A percentile compares a stretch with the other conserved stretches of the same genome.
These are phyloP conservation scores for Babesia ovis DNA, from an alignment of 169 alveolate genomes.

Conservation along the genomic window DNA sequence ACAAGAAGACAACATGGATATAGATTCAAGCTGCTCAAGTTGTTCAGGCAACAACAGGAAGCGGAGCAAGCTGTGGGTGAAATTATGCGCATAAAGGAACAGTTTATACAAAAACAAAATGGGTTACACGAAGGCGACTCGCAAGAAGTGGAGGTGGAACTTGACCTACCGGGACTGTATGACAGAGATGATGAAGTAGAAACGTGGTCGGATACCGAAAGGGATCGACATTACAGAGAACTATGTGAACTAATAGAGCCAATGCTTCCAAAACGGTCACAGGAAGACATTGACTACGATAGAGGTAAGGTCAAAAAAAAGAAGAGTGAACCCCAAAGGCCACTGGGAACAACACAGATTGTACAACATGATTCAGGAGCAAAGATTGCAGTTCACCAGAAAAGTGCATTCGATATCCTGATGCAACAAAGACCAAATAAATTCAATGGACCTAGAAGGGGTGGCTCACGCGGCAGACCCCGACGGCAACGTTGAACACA, in stretches of 20 bases:
- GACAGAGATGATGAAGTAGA: constrained; percentile 4
- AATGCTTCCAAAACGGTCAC: constrained; percentile 19
- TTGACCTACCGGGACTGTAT: neutral
- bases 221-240: constrained; percentile 14
- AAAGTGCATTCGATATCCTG: constrained; percentile 39
- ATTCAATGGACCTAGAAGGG: neutral
- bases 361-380: constrained; percentile 41
- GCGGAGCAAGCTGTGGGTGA: neutral
- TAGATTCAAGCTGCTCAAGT: neutral
- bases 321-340: constrained; percentile 5
- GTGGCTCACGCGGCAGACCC: neutral
- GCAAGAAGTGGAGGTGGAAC: neutral
- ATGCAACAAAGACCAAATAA: neutral
- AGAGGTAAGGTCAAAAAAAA: constrained; percentile 51
- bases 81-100: constrained; percentile 18
- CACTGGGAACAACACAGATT: neutral
- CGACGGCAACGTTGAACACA: neutral
- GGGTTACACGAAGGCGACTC: neutral
- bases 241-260: constrained; percentile 25
- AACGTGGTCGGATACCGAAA: constrained; percentile 60
- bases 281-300: constrained; percentile 62
- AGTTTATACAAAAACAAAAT: neutral
- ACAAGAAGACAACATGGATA: constrained; percentile 8
- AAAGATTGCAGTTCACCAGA: constrained; percentile 39
- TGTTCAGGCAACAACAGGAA: neutral